Evolutionary conservation across 1,284 basidiomycete species (phyloP), one percentile per base, ranked within the genome.

Genomic region (Ceratobasidium sp.): DNA sequence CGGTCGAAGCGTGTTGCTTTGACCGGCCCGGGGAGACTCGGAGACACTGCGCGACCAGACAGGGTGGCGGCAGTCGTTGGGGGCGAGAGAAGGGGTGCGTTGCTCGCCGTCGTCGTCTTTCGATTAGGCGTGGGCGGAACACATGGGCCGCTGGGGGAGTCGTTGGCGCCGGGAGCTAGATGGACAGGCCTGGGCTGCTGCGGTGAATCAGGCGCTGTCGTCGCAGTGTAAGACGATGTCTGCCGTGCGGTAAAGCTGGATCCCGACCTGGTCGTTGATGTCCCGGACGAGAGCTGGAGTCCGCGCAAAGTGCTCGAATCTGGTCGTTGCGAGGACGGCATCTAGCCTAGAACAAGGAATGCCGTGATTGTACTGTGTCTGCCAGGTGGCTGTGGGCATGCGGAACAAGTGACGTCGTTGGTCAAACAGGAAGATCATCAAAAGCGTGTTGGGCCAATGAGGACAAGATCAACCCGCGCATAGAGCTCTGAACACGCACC

Each of bases 1-100:
- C 60, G 60, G 60, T 65, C 60, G 49, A 65, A 65, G 60, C 60
- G 60, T 35, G 60, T 53, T 1, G 60, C 31, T 25, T 65, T 65
- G 47, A 52, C 47, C 22, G 34, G 60, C 20, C 10, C 10, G n/a
- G n/a, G n/a, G n/a, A n/a, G n/a, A n/a, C n/a, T n/a, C n/a, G n/a
- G n/a, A n/a, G n/a, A n/a, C n/a, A n/a, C n/a, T 17, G 56, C 50
- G 3, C 27, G 38, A 22, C 17, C 6, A 13, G 55, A 22, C 45
- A 20, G 22, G 10, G n/a, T 29, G 35, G 15, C 40, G 29, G 29
- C 49, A 13, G 49, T 50, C 49, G 49, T 27, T 13, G 49, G 2
- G 13, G 58, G 29, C 58, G 45, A 20, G 25, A 43, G 31, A 32
- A 6, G n/a, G 31, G 58, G 58, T 43, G 35, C 20, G 60, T 29